Evolutionary conservation across 352 stramenopile species (phyloP).

Genomic region (Phytopythium mirpurense): DNA sequence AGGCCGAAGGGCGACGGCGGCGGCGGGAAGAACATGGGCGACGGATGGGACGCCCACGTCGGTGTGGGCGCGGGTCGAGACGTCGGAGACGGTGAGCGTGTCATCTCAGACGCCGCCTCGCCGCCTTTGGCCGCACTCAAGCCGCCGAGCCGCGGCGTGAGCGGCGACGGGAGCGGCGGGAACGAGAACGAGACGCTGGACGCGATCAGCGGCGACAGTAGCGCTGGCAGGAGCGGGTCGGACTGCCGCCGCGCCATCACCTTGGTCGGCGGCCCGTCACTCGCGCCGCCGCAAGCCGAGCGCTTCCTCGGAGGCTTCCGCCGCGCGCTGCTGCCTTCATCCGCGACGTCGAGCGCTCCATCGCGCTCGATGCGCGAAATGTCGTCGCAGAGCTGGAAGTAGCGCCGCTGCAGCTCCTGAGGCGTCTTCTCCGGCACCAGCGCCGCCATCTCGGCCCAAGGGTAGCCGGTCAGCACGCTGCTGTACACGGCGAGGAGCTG

Average conservation of each 20-base stretch:
- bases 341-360: neutral
- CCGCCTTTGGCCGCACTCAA: neutral
- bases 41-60: neutral
- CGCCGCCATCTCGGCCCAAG: constrained; percentile 56
- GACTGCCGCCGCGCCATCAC: neutral
- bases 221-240: neutral
- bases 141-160: neutral
- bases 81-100: neutral
- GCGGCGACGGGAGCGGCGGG: neutral
- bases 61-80: neutral
- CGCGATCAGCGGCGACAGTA: neutral
- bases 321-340: neutral
- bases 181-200: constrained; percentile 3
- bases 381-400: constrained; percentile 74
- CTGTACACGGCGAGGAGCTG: constrained; percentile 45
- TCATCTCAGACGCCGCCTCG: neutral
- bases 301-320: neutral
- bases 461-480: constrained; percentile 30
- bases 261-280: neutral
- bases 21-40: constrained; percentile 3
- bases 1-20: constrained; percentile 3
- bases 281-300: neutral
- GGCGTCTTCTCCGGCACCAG: constrained; percentile 44
- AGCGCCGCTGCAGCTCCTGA: constrained; percentile 54
- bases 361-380: constrained; percentile 59